A percentile compares a stretch with the other conserved stretches of the same genome.
These are phyloP conservation scores for Dendrobium chrysotoxum DNA, from an alignment of 106 monocot genomes.

Conservation along the genomic window DNA sequence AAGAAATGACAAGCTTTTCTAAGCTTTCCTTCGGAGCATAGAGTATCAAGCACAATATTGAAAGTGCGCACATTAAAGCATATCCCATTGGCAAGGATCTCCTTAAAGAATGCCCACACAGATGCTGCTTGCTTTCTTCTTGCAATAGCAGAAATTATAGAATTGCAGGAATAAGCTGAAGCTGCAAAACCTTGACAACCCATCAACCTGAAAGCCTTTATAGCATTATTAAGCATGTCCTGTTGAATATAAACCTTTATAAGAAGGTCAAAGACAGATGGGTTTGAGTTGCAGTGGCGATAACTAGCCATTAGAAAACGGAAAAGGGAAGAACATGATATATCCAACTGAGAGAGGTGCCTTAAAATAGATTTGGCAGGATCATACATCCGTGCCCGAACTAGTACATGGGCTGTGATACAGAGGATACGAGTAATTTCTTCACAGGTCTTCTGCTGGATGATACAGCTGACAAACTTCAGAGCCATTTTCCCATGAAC, in stretches of 20 bases:
- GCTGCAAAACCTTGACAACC: conserved; percentile 33
- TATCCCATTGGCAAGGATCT: conserved; percentile 25
- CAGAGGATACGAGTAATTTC: conserved; percentile 25
- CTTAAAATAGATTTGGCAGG: conserved; percentile 38
- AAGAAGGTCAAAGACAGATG: conserved; percentile 42
- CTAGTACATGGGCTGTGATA: conserved; percentile 37
- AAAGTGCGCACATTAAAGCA: conserved; percentile 34
- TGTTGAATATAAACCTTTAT: conserved; percentile 39
- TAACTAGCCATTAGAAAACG: conserved; percentile 31
- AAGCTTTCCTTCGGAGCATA: conserved; percentile 40
- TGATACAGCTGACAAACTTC: conserved; percentile 31
- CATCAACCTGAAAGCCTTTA: conserved; percentile 29
- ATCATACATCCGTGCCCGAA: conserved; percentile 39
- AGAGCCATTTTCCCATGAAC: conserved; percentile 33
- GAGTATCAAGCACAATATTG: conserved; percentile 42
- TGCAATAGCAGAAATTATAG: conserved; percentile 36
- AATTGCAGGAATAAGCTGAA: conserved; percentile 46
- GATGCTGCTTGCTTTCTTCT: conserved; percentile 15
- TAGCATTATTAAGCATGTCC: conserved; percentile 21
- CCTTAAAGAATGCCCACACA: conserved; percentile 44
- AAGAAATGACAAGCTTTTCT: conserved; percentile 39
- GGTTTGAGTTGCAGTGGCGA: conserved; percentile 34
- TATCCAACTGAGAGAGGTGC: conserved; percentile 16
- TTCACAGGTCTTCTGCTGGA: conserved; percentile 20
- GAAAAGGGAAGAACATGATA: conserved; percentile 21